These are phyloP conservation scores for Chlamydomonas sphaeroides DNA, from an alignment of 139 green algal genomes.

Conservation along the genomic window DNA sequence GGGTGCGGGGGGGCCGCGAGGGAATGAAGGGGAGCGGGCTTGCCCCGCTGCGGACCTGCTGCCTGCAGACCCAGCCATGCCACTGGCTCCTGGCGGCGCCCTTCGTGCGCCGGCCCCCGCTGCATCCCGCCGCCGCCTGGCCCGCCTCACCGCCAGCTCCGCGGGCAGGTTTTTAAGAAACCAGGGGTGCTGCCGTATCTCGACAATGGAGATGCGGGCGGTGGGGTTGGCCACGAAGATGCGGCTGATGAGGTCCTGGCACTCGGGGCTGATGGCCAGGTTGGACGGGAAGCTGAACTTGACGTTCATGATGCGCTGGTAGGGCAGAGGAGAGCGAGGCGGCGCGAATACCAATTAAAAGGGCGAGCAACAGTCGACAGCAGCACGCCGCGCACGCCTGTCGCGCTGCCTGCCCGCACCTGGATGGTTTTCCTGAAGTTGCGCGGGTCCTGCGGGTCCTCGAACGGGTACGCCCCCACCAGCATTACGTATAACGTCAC, in stretches of 20 bases:
- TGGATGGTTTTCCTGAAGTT: constrained; percentile 99
- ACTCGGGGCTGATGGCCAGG: constrained; percentile 83
- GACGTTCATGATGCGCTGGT: constrained; percentile 92
- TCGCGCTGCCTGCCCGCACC: too few relatives aligned
- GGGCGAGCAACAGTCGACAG: too few relatives aligned
- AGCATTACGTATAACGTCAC: constrained; percentile 99
- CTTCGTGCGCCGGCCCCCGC: background rate
- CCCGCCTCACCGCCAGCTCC: constrained; percentile 79
- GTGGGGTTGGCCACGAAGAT: constrained; percentile 88
- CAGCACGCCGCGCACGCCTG: too few relatives aligned
- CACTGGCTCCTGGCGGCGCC: too few relatives aligned
- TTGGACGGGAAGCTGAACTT: constrained; percentile 85
- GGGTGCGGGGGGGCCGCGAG: background rate
- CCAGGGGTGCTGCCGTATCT: constrained; percentile 93
- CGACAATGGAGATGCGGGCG: constrained; percentile 83
- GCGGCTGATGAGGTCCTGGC: constrained; percentile 84
- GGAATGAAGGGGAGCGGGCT: background rate
- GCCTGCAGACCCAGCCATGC: too few relatives aligned
- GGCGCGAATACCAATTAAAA: too few relatives aligned
- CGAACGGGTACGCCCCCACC: constrained; percentile 98
- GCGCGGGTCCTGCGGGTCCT: constrained; percentile 92
- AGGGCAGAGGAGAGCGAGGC: background rate
- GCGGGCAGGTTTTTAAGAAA: constrained; percentile 91
- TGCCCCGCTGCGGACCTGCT: too few relatives aligned
- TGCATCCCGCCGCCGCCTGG: background rate